Evolutionary conservation across 2,329 filamentous ascomycete species (phyloP).

Genomic region (Tetracladium maxilliforme): DNA sequence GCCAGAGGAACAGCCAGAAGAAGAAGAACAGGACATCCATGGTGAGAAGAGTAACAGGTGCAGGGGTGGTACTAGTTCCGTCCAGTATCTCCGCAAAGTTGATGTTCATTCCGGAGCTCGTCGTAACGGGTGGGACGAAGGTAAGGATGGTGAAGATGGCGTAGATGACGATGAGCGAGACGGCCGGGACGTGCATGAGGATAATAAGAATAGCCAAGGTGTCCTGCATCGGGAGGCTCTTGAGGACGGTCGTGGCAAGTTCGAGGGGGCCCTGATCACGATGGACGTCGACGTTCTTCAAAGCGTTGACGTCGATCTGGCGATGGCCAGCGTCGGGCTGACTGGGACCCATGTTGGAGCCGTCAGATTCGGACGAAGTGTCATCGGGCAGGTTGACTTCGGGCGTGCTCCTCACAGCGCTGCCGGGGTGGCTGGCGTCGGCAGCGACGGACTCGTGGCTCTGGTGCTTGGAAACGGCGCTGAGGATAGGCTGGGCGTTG

Average conservation of each 20-base stretch:
- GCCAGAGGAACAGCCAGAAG: conserved; percentile 79
- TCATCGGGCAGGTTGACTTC: conserved; percentile 38
- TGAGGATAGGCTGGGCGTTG: conserved; percentile 21
- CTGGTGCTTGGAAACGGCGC: conserved; percentile 21
- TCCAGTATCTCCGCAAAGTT: conserved; percentile 88
- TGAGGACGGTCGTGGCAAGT: conserved; percentile 73
- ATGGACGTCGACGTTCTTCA: conserved; percentile 53
- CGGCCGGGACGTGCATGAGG: conserved; percentile 79
- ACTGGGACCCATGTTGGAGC: conserved; percentile 20
- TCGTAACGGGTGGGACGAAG: conserved; percentile 73
- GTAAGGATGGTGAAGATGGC: conserved; percentile 86
- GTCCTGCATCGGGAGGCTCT: conserved; percentile 81
- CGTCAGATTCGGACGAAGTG: conserved; percentile 34
- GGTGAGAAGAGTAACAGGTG: conserved; percentile 68
- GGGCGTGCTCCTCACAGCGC: conserved; percentile 29
- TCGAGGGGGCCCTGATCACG: conserved; percentile 60
- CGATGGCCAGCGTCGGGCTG: conserved; percentile 38
- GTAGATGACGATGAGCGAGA: conserved; percentile 79
- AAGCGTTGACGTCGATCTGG: conserved; percentile 55
- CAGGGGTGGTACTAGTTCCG: conserved; percentile 72
- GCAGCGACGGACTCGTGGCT: conserved; percentile 10
- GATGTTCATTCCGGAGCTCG: conserved; percentile 49
- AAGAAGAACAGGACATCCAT: conserved; percentile 74
- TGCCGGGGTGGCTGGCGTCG: conserved; percentile 17
- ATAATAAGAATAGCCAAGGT: conserved; percentile 95